Base-by-base conservation (phyloP, 495 filamentous ascomycete species). In the Neurospora sp. region DNA sequence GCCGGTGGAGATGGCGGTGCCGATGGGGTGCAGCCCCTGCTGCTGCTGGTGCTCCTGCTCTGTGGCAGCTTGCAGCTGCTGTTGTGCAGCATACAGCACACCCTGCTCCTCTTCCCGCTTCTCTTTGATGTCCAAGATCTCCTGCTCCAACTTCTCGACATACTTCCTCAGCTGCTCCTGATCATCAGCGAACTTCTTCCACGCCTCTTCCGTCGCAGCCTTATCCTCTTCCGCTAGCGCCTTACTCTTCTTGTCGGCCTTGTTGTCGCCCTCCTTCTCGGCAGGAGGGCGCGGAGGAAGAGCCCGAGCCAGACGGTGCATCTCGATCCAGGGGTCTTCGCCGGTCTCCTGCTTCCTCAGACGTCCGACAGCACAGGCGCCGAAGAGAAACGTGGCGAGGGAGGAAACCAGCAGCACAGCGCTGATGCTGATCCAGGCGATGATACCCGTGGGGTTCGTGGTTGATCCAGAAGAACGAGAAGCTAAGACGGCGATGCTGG, bases 261-360 rank as follows among this genome's bases (percentile, higher is more conserved):
- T 34, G 5, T 31, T 9, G 13, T 34, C 11, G 28, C 54, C 54
- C 0, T 31, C 13, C 28, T 62, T 62, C 24, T 62, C 13, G 13
- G 54, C 28, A 17, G 54, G 54, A 4, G 76, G 76, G 36, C 43
- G 76, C 0, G 74, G 62, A 24, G 76, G 76, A 2, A 77, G 54
- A 19, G 74, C 62, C 6, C 74, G 15, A 13, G 70, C 59, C 21
- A 72, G 76, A 15, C 69, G 70, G 2, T 76, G 72, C 76, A 78
- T 74, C 40, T 78, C 74, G 39, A 78, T 78, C 77, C 77, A 78
- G 4, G 10, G 38, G 39, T 77, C 75, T 0, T 54, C 71, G n/a
- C 48, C 71, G 13, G 59, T 59, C 5, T 72, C 3, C 15, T 73
- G 39, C 38, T 72, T 54, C 9, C 37, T 39, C 36, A 45, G 34